Evolutionary conservation across 2,329 filamentous ascomycete genomes (phyloP).

Genomic region (Fusarium papillatum): DNA sequence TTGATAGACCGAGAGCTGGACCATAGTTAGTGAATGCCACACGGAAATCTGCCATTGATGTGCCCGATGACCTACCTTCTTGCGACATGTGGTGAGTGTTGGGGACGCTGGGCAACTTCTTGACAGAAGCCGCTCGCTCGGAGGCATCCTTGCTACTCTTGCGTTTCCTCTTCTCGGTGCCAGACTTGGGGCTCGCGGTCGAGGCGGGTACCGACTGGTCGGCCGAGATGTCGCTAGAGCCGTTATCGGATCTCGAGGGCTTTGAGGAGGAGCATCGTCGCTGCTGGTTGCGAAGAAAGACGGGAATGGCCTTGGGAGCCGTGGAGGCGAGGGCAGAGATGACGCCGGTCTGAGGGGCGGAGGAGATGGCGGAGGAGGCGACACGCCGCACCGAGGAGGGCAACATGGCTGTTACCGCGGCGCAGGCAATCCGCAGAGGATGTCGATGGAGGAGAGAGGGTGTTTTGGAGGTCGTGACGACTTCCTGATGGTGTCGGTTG

Average conservation of each 20-base stretch:
- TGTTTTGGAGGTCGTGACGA: slow-evolving; percentile 44
- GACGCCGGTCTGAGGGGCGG: slow-evolving; percentile 59
- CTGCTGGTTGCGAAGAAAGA: slow-evolving; percentile 61
- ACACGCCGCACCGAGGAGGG: slow-evolving; percentile 69
- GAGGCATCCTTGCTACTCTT: slow-evolving; percentile 67
- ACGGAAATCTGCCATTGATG: background rate
- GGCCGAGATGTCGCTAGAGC: slow-evolving; percentile 63
- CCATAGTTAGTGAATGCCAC: slow-evolving; percentile 30
- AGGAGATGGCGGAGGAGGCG: slow-evolving; percentile 60
- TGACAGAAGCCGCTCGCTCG: slow-evolving; percentile 59
- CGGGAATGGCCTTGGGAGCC: slow-evolving; percentile 53
- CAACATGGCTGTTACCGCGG: slow-evolving; percentile 59
- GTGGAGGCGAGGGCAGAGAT: slow-evolving; percentile 58
- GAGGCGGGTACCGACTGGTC: slow-evolving; percentile 63
- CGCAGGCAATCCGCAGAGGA: slow-evolving; percentile 33
- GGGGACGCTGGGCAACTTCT: slow-evolving; percentile 79
- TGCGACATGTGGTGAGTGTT: slow-evolving; percentile 80
- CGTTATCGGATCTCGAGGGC: slow-evolving; percentile 72
- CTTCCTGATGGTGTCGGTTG: slow-evolving; percentile 51
- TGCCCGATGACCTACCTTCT: slow-evolving; percentile 64
- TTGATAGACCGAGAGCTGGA: slow-evolving; percentile 86
- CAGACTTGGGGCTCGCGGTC: slow-evolving; percentile 57
- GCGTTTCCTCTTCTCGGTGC: slow-evolving; percentile 68
- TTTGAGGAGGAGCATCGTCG: slow-evolving; percentile 73
- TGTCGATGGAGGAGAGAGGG: slow-evolving; percentile 30